Evolutionary conservation across 805 yeast species (phyloP).

Genomic region (Candida pseudofarinosa): DNA sequence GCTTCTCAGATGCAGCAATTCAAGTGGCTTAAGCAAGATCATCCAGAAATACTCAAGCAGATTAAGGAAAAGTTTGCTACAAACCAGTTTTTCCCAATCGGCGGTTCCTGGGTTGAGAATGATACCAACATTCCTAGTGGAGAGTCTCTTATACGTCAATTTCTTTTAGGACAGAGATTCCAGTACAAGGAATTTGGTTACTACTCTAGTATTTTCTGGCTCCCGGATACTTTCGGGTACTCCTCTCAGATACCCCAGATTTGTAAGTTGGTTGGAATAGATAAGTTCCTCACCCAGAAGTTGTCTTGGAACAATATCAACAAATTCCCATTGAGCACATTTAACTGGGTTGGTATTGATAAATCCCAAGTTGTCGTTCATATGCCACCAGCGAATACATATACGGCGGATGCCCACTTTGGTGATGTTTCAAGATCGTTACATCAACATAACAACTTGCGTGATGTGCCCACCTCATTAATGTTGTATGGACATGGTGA

Average conservation of each 20-base stretch:
- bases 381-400: slow-evolving; percentile 97
- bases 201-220: slow-evolving; percentile 79
- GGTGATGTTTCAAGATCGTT: slow-evolving; percentile 86
- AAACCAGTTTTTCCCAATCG: slow-evolving; percentile 82
- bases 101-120: slow-evolving; percentile 98
- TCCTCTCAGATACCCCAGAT: slow-evolving; percentile 93
- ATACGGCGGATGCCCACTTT: slow-evolving; percentile 88
- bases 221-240: slow-evolving; percentile 97
- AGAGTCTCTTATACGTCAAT: slow-evolving; percentile 85
- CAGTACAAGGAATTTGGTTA: slow-evolving; percentile 75
- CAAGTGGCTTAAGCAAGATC: slow-evolving; percentile 84
- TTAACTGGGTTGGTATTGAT: slow-evolving; percentile 94
- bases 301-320: slow-evolving; percentile 96
- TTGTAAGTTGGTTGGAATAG: slow-evolving; percentile 81
- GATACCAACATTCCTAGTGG: slow-evolving; percentile 96
- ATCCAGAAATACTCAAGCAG: slow-evolving; percentile 70
- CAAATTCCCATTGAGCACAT: slow-evolving; percentile 82
- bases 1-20: slow-evolving; percentile 97
- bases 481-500: slow-evolving; percentile 91
- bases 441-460: slow-evolving; percentile 76
- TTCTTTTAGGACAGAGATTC: slow-evolving; percentile 84
- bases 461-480: slow-evolving; percentile 75
- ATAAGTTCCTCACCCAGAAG: slow-evolving; percentile 85
- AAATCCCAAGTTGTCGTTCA: slow-evolving; percentile 91
- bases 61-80: slow-evolving; percentile 62